phyloP scores from a whole-genome alignment of 2,329 filamentous ascomycete species.

The Thielaviopsis punctulata region DNA sequence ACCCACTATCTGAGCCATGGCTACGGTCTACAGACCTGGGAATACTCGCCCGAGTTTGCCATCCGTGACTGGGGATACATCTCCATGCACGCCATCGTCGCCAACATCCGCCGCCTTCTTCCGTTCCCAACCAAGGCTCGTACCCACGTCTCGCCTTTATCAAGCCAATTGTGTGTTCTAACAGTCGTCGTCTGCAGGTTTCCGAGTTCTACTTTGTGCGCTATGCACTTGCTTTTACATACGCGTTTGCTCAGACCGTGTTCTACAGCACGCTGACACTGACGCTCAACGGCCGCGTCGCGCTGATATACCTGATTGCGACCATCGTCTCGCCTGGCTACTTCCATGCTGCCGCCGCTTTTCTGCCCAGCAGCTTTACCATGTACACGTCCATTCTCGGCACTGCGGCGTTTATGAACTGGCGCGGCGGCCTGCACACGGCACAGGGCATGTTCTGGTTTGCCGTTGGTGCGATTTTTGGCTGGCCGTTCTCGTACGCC shows the following conservation, averaged over 20 bases:
- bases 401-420: constrained; percentile 78
- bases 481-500: constrained; percentile 87
- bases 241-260: constrained; percentile 66
- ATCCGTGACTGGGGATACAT: constrained; percentile 94
- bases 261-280: constrained; percentile 63
- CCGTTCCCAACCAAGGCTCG: constrained; percentile 42
- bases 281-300: constrained; percentile 66
- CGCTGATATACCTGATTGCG: constrained; percentile 65
- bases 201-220: constrained; percentile 81
- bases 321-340: constrained; percentile 72
- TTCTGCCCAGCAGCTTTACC: constrained; percentile 83
- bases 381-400: constrained; percentile 90
- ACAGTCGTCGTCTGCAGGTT: constrained; percentile 21
- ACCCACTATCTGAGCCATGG: constrained; percentile 86
- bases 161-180: too few species aligned
- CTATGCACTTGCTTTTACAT: constrained; percentile 53
- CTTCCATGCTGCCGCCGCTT: constrained; percentile 78
- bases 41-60: constrained; percentile 88
- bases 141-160: not conserved
- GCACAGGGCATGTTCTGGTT: constrained; percentile 82
- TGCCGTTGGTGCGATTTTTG: constrained; percentile 65
- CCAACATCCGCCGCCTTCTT: constrained; percentile 46
- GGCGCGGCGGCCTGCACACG: constrained; percentile 62
- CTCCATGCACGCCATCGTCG: constrained; percentile 56
- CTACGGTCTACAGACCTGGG: constrained; percentile 93